phyloP scores from a whole-genome alignment of 495 filamentous ascomycete genomes.

The Aspergillus sparsus region DNA sequence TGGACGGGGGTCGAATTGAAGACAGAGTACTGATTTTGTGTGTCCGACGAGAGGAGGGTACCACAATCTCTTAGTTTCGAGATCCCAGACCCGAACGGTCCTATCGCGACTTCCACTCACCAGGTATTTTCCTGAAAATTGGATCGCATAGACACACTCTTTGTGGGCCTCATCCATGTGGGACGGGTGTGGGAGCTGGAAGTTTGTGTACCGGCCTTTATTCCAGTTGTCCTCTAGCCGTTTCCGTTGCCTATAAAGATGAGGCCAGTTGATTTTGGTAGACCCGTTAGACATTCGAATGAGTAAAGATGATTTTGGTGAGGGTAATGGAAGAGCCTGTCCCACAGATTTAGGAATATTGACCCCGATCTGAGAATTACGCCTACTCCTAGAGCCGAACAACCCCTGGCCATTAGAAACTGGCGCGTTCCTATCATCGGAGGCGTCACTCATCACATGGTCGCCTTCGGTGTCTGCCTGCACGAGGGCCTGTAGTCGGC shows the following conservation, averaged over 20 bases:
- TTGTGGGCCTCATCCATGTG: conserved; percentile 79
- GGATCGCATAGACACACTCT: conserved; percentile 95
- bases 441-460: conserved; percentile 49
- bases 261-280: conserved; percentile 52
- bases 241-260: conserved; percentile 85
- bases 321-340: conserved; percentile 17
- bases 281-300: conserved; percentile 37
- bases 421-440: conserved; percentile 24
- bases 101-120: conserved; percentile 92
- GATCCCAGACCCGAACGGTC: conserved; percentile 86
- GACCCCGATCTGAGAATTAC: conserved; percentile 12
- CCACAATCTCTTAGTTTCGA: conserved; percentile 75
- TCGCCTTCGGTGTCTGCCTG: conserved; percentile 53
- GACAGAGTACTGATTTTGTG: conserved; percentile 82
- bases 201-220: conserved; percentile 75
- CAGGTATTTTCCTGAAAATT: conserved; percentile 80
- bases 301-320: conserved; percentile 37
- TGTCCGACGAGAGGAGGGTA: conserved; percentile 74
- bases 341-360: conserved; percentile 13
- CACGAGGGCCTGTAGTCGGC: conserved; percentile 21
- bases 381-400: conserved; percentile 1
- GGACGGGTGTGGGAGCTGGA: conserved; percentile 84
- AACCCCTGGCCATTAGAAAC: conserved; percentile 15
- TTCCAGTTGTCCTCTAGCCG: conserved; percentile 91
- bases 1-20: conserved; percentile 93